Percentiles rank a stretch among this genome's conserved stretches.
Conservation (phyloP, 805 yeast species). For the Candida awuae region DNA sequence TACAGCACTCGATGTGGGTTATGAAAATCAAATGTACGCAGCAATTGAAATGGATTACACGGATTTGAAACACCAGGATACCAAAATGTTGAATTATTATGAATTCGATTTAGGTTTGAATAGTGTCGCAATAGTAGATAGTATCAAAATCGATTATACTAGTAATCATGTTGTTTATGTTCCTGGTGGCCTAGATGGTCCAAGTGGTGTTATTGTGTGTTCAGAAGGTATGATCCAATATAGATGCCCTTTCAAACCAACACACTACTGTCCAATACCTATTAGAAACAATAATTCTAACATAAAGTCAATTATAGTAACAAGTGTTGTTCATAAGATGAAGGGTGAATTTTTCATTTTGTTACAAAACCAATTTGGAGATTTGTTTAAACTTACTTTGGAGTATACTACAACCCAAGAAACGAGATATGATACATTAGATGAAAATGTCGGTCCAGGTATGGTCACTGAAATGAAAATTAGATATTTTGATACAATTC, state of each 20-base stretch:
- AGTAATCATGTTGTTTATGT: constrained; percentile 53
- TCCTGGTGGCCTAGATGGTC: constrained; percentile 68
- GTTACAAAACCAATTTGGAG: constrained; percentile 66
- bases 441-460: constrained; percentile 17
- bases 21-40: constrained; percentile 80
- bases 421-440: constrained; percentile 20
- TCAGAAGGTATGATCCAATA: constrained; percentile 48
- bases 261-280: constrained; percentile 48
- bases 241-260: constrained; percentile 33
- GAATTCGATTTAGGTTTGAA: constrained; percentile 83
- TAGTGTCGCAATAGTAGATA: constrained; percentile 50
- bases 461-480: constrained; percentile 38
- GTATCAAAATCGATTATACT: constrained; percentile 31
- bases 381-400: constrained; percentile 58
- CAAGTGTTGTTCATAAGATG: constrained; percentile 59
- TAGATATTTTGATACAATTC: constrained; percentile 71
- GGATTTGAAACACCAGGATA: constrained; percentile 16
- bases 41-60: constrained; percentile 59
- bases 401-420: constrained; percentile 37
- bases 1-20: constrained; percentile 63
- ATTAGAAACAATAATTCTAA: constrained; percentile 24
- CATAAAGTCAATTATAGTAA: constrained; percentile 33
- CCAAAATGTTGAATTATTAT: constrained; percentile 48
- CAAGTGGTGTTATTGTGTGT: constrained; percentile 62
- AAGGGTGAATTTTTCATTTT: constrained; percentile 58